Base-by-base conservation (phyloP, 2,329 filamentous ascomycete species). In the Aspergillus uvarum region DNA sequence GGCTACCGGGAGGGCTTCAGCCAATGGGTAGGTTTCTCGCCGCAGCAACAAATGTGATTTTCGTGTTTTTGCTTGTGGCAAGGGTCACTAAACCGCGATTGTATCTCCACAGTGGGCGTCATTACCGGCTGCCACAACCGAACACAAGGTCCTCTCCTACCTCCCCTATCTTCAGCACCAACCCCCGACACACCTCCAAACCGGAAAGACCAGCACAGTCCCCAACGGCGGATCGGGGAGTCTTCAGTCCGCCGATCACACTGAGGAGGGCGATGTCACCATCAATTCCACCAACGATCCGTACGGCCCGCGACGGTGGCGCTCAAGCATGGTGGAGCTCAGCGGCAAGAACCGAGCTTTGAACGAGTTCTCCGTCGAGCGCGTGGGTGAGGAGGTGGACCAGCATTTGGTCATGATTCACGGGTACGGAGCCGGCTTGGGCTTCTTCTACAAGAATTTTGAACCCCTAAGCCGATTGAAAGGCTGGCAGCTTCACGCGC, bases 371-470 rank as follows among this genome's bases (percentile, higher is more conserved):
- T 92, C 90, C 1, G 86, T 99, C 2, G 91, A 96, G 78, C 84
- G 93, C 53, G 79, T 92, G 1, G 91, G 87, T 38, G 93, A 97
- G 72, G 77, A 88, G 4, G 85, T 87, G 0, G 89, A 96, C 51
- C 89, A 98, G 71, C 95, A 91, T 48, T 82, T 99, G 16, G 94
- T 99, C 49, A 96, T 99, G 86, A 81, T 99, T 4, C 95, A 99
- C 73, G 95, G 95, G 62, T 99, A 99, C 75, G 95, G 95, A 51
- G 95, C 95, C 2, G 95, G 95, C 0, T 83, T 99, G 0, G 95
- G 94, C 22, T 98, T 99, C 78, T 99, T 96, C 82, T 99, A 97
- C 82, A 94, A 95, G 79, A 99, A 99, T 74, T 96, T 96, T 62
- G 95, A 99, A 76, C 87, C 89, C 5, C 79, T 99, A 35, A 93